Conservation (phyloP, 2,329 filamentous ascomycete species). For the Botrytis squamosa region DNA sequence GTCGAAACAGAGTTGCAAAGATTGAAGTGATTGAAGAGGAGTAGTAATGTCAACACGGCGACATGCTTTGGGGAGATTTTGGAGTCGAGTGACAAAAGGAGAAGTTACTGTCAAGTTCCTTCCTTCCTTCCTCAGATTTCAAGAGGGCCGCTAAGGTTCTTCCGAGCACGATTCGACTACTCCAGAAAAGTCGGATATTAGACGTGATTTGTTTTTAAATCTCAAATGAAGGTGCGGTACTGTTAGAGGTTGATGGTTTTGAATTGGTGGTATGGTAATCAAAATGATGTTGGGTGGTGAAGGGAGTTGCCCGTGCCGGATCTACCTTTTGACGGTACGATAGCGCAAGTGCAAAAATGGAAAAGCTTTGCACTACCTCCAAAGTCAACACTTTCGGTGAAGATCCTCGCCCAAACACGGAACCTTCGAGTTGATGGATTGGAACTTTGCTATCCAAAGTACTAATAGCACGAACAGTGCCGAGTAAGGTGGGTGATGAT, state of each 20-base stretch:
- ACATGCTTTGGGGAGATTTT: not conserved
- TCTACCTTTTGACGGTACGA: slow-evolving; percentile 7
- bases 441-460: slow-evolving; percentile 4
- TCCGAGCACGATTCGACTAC: not conserved
- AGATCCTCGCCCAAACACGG: slow-evolving; percentile 15
- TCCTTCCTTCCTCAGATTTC: slow-evolving; percentile 4
- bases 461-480: not conserved
- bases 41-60: not conserved
- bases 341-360: slow-evolving; percentile 2
- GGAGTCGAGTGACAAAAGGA: not conserved
- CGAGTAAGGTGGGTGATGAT: slow-evolving; percentile 1
- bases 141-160: not conserved
- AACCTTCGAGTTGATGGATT: not conserved
- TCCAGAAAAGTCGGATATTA: not conserved
- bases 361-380: slow-evolving; percentile 5
- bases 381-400: slow-evolving; percentile 11
- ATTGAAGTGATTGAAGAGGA: not conserved
- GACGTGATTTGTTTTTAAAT: not conserved
- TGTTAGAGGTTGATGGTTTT: not conserved
- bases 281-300: not conserved
- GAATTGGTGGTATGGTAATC: not conserved
- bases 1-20: slow-evolving; percentile 27
- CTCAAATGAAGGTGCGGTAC: not conserved
- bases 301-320: not conserved
- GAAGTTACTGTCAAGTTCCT: not conserved